Percentiles rank a stretch among this genome's conserved stretches.
Conservation (phyloP, 495 filamentous ascomycete species). For the Aspergillus ostianus region DNA sequence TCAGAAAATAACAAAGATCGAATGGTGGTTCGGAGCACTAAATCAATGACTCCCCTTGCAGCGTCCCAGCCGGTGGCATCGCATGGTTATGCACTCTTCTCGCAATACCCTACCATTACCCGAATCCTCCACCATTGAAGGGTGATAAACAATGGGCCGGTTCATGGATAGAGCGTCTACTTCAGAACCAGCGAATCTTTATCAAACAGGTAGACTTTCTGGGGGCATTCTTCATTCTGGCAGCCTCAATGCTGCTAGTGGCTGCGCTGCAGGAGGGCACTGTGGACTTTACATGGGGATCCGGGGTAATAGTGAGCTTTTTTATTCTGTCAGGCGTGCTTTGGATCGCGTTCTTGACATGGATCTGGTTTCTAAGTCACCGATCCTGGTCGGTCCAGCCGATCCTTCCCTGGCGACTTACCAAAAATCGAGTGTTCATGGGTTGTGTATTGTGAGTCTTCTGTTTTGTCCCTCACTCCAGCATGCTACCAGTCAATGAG, state of each 20-base stretch:
- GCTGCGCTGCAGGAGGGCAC: conserved; percentile 55
- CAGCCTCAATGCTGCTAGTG: conserved; percentile 37
- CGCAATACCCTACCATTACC: not conserved
- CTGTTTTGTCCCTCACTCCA: not conserved
- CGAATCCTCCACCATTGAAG: not conserved
- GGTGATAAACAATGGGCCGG: not conserved
- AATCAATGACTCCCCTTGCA: no score
- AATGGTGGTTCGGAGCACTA: no score
- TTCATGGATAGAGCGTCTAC: not conserved
- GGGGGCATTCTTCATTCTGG: conserved; percentile 7
- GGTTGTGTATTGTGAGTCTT: conserved; percentile 17
- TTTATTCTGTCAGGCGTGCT: conserved; percentile 26
- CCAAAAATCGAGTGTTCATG: conserved; percentile 19
- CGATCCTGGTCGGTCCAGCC: conserved; percentile 5
- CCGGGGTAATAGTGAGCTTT: conserved; percentile 38
- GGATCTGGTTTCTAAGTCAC: conserved; percentile 9
- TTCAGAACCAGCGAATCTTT: not conserved
- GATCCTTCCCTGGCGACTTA: conserved; percentile 26
- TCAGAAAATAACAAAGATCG: not conserved
- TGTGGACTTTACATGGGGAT: conserved; percentile 36
- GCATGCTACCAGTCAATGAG: not conserved
- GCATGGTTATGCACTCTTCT: not conserved
- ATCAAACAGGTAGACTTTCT: not conserved
- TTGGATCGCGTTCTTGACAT: conserved; percentile 17
- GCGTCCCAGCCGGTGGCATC: conserved; percentile 13